Conservation (phyloP, 1,139 yeast genomes). For the Zygoascus hellenicus region DNA sequence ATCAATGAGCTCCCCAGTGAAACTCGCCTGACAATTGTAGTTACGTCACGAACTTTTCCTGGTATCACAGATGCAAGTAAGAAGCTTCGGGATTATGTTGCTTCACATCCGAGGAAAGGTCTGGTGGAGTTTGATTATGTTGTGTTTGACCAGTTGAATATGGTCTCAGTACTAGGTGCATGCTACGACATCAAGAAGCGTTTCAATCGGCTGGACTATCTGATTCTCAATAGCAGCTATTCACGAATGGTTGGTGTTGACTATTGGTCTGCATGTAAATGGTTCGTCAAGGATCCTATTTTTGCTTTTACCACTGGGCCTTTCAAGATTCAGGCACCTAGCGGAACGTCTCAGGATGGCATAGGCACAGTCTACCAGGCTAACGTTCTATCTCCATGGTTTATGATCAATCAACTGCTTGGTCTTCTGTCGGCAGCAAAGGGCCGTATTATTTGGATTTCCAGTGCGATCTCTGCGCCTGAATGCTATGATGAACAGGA, state of each 20-base stretch:
- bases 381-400: constrained; percentile 92
- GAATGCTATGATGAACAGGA: constrained; percentile 67
- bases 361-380: constrained; percentile 91
- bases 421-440: constrained; percentile 44
- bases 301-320: constrained; percentile 70
- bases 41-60: constrained; percentile 84
- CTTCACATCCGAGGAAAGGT: constrained; percentile 34
- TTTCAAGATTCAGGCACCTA: constrained; percentile 73
- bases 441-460: constrained; percentile 76
- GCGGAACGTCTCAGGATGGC: constrained; percentile 64
- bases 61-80: constrained; percentile 73
- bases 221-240: constrained; percentile 85
- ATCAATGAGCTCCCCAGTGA: constrained; percentile 52
- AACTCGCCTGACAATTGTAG: constrained; percentile 64
- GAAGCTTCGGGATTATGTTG: constrained; percentile 49
- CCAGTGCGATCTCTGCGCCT: constrained; percentile 73
- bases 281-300: constrained; percentile 57
- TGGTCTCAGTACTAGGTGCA: constrained; percentile 78
- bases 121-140: constrained; percentile 78
- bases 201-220: constrained; percentile 62
- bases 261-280: constrained; percentile 70
- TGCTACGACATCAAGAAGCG: constrained; percentile 61
- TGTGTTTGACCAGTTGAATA: constrained; percentile 80
- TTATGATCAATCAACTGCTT: constrained; percentile 56
- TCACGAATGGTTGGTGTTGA: constrained; percentile 83